Base-by-base conservation (phyloP, 192 early-diverging fungal genomes). In the Cetraspora pellucida region DNA sequence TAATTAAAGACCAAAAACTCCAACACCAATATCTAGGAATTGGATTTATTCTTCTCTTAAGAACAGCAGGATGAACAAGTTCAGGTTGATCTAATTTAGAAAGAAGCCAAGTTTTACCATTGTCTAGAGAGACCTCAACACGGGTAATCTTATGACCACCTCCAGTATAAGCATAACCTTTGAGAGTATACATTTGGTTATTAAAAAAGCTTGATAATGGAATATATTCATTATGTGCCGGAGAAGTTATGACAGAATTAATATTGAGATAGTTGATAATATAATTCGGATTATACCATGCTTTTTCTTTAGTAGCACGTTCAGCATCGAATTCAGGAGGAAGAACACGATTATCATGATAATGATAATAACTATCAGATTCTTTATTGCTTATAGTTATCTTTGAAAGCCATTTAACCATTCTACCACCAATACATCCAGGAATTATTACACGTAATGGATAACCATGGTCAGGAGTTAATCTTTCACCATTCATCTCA, bases 401-500 rank as follows among this genome's bases (percentile, higher is more conserved):
- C 58, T 81, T 83, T 55, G 78, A 73, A 25, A 96, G 81, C 93
- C 93, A 96, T 75, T 97, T 97, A 79, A 96, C 91, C 75, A 84
- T 91, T 45, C 96, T 88, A 1, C 94, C 96, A 19, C 95, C 96
- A 46, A 97, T 95, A 73, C 89, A 84, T 3, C 96, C 96, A 27
- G 95, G 95, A 7, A 96, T 90, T 47, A 97, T 89, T n/a, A 91
- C 87, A 17, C 96, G 93, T 11, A 95, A 75, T 3, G 96, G 96
- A 76, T 84, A 93, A 7, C 96, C 95, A 82, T 97, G 96, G 82
- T 96, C 94, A 45, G 91, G 91, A 0, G 90, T 69, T 43, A 96
- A 83, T 52, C 77, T 63, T 65, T 84, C 67, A 27, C 93, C 93
- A 80, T 96, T 96, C 90, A 93, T 92, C 77, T 86, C 85, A 28